These are phyloP conservation scores for Lipomyces orientalis DNA, from an alignment of 805 yeast species.

Conservation along the genomic window DNA sequence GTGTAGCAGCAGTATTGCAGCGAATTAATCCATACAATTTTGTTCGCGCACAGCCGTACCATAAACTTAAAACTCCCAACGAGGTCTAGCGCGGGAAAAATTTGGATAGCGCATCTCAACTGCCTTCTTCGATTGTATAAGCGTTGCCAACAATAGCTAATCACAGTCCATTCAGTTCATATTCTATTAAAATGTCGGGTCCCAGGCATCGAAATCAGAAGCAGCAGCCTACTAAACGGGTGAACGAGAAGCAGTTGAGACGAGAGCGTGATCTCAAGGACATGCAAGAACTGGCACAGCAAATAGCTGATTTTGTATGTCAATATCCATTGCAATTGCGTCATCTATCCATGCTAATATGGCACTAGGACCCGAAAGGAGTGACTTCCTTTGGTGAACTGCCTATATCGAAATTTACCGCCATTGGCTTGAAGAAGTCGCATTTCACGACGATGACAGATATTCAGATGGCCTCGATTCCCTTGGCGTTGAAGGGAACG, in stretches of 20 bases:
- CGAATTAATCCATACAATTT: background rate
- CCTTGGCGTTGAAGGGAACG: constrained; percentile 72
- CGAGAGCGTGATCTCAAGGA: constrained; percentile 23
- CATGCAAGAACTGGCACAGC: constrained; percentile 17
- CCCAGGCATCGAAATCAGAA: background rate
- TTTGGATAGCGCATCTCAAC: background rate
- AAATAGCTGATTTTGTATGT: constrained; percentile 21
- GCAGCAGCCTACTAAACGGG: constrained; percentile 5
- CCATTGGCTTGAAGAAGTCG: constrained; percentile 59
- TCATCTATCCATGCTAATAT: background rate
- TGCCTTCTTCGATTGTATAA: too few relatives aligned
- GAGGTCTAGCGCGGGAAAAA: background rate
- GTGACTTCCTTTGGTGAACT: constrained; percentile 33
- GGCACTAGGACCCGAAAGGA: background rate
- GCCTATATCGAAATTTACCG: constrained; percentile 37
- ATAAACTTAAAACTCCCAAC: background rate
- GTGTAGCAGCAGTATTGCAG: background rate
- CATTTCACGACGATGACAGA: constrained; percentile 82
- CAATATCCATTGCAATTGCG: background rate
- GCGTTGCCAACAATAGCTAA: background rate
- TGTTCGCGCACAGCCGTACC: background rate
- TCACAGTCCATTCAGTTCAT: background rate
- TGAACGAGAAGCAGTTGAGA: constrained; percentile 17
- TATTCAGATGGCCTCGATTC: constrained; percentile 80
- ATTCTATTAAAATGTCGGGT: background rate